phyloP scores from a whole-genome alignment of 176 grass and related monocot species.

The Bonia amplexicaulis region DNA sequence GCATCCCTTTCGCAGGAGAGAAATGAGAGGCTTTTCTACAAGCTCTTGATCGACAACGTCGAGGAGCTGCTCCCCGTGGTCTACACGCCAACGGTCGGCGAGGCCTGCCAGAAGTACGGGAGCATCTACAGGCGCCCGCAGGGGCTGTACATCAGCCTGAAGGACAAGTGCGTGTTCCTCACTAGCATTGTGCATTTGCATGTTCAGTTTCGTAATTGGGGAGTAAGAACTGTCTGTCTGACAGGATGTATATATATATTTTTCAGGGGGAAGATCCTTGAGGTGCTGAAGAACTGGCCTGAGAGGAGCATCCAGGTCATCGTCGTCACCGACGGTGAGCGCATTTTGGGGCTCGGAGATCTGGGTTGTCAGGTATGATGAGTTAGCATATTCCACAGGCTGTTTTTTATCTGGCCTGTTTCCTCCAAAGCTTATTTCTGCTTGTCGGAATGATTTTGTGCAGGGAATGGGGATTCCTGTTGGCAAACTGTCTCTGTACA shows the following conservation, averaged over 20 bases:
- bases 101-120: slow-evolving; percentile 99
- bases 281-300: slow-evolving; percentile 97
- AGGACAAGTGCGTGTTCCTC: slow-evolving; percentile 62
- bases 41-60: slow-evolving; percentile 90
- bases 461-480: slow-evolving; percentile 99
- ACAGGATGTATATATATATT: not conserved
- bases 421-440: not conserved
- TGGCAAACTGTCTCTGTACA: slow-evolving; percentile 90
- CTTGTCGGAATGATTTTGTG: not conserved
- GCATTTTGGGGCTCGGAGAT: slow-evolving; percentile 85
- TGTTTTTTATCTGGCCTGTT: not conserved
- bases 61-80: slow-evolving; percentile 94
- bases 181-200: not conserved
- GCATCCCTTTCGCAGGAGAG: slow-evolving; percentile 39
- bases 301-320: slow-evolving; percentile 91
- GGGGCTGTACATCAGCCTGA: slow-evolving; percentile 92
- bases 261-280: slow-evolving; percentile 84
- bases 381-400: not conserved
- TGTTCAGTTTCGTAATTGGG: not conserved
- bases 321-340: slow-evolving; percentile 89
- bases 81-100: slow-evolving; percentile 87
- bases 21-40: slow-evolving; percentile 95
- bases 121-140: slow-evolving; percentile 73
- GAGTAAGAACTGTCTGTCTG: not conserved
- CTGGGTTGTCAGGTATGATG: slow-evolving; percentile 72